Percentiles rank a stretch among this genome's conserved stretches.
These are phyloP conservation scores for Aspergillus japonicus DNA, from an alignment of 2,329 filamentous ascomycete species.

Conservation along the genomic window DNA sequence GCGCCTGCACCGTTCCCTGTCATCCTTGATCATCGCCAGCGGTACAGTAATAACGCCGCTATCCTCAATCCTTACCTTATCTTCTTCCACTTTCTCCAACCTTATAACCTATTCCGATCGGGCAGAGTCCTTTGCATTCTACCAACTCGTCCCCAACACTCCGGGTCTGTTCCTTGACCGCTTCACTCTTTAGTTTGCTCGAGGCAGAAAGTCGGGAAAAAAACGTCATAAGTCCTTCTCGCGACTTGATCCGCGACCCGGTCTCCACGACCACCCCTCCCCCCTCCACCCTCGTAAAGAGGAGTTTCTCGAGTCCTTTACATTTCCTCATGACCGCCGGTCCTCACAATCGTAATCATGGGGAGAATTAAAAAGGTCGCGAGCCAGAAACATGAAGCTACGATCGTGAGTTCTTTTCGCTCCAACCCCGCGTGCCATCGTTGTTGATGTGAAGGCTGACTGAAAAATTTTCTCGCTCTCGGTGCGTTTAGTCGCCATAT, in stretches of 20 bases:
- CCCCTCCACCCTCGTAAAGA: slow-evolving; percentile 26
- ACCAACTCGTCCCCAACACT: not conserved
- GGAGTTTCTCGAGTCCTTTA: slow-evolving; percentile 24
- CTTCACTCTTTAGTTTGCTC: slow-evolving; percentile 25
- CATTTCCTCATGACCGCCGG: slow-evolving; percentile 44
- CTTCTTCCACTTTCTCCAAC: slow-evolving; percentile 12
- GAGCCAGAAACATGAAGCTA: slow-evolving; percentile 53
- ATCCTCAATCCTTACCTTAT: slow-evolving; percentile 20
- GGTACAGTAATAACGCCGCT: slow-evolving; percentile 24
- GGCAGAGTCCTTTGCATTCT: not conserved
- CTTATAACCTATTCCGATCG: slow-evolving; percentile 1
- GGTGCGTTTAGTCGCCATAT: slow-evolving; percentile 70
- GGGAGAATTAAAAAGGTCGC: slow-evolving; percentile 56
- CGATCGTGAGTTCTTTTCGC: slow-evolving; percentile 42
- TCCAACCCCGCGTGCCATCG: slow-evolving; percentile 10
- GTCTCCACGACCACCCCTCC: slow-evolving; percentile 28
- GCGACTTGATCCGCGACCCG: slow-evolving; percentile 31
- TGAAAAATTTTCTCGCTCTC: slow-evolving; percentile 24
- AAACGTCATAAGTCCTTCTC: slow-evolving; percentile 42
- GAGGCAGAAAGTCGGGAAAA: slow-evolving; percentile 26
- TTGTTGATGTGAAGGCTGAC: slow-evolving; percentile 12
- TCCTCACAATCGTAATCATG: slow-evolving; percentile 39
- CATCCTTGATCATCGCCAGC: slow-evolving; percentile 26
- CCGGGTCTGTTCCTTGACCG: not conserved
- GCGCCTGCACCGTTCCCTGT: slow-evolving; percentile 46